phyloP scores from a whole-genome alignment of 441 rosid genomes.

The Kokia cookei region DNA sequence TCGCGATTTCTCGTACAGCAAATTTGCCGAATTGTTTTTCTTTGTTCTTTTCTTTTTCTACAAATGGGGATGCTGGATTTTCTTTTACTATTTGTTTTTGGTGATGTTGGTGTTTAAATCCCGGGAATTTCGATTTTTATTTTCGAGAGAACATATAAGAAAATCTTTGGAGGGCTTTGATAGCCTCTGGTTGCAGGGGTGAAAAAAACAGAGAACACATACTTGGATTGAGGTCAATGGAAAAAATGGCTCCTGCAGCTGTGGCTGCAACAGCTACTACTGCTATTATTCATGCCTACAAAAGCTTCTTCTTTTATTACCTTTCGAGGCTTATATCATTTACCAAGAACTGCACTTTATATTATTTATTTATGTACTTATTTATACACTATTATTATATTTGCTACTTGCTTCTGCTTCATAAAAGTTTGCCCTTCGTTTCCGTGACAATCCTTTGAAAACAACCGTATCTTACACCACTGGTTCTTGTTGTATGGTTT shows the following conservation, averaged over 20 bases:
- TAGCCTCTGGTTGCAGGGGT: neutral
- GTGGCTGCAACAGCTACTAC: neutral
- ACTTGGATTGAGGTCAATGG: neutral
- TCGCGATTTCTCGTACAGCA: slow-evolving; percentile 2
- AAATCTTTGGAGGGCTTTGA: neutral
- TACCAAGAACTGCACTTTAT: slow-evolving; percentile 11
- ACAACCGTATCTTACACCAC: neutral
- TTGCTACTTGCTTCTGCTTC: slow-evolving; percentile 12
- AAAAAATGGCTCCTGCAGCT: neutral
- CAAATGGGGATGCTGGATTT: neutral
- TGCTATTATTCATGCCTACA: slow-evolving; percentile 6
- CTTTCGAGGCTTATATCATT: neutral
- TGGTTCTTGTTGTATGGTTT: slow-evolving; percentile 4
- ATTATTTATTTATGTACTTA: slow-evolving; percentile 8
- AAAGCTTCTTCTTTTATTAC: neutral
- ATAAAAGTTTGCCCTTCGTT: slow-evolving; percentile 15
- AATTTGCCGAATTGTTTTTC: slow-evolving; percentile 5
- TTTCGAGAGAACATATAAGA: neutral
- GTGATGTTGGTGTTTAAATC: slow-evolving; percentile 2
- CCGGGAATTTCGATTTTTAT: slow-evolving; percentile 17
- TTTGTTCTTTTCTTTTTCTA: neutral
- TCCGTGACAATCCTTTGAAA: slow-evolving; percentile 12
- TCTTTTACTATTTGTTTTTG: neutral
- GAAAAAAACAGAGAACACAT: neutral
- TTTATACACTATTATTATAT: neutral